A percentile compares a stretch with the other conserved stretches of the same genome.
phyloP scores from a whole-genome alignment of 1,284 basidiomycete genomes.

The Ustilago hordei region DNA sequence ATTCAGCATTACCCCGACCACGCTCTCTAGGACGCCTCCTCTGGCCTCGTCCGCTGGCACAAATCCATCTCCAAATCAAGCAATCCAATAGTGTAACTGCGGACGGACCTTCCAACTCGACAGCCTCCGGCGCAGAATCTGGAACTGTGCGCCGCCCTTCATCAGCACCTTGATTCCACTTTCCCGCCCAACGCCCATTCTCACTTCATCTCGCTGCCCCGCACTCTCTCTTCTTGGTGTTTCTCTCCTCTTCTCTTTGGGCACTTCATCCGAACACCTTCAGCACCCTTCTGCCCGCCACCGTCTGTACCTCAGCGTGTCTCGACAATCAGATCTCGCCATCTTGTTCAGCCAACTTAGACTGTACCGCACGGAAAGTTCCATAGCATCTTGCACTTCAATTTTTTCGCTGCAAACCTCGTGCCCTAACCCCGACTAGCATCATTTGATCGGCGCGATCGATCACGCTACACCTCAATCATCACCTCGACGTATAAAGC shows the following conservation, averaged over 20 bases:
- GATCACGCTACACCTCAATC: background rate
- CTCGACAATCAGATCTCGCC: slow-evolving; percentile 9
- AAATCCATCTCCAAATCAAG: background rate
- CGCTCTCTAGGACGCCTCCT: background rate
- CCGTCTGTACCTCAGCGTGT: background rate
- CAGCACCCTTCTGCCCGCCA: background rate
- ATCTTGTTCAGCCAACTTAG: background rate
- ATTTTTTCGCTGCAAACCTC: background rate
- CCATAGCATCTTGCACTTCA: background rate
- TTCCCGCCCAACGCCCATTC: background rate
- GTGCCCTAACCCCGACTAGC: background rate
- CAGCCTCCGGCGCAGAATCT: background rate
- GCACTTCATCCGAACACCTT: background rate
- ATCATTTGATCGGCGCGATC: background rate
- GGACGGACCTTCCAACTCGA: background rate
- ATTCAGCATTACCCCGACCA: background rate
- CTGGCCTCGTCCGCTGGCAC: background rate
- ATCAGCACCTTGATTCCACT: background rate
- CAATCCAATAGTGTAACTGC: background rate
- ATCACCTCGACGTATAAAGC: background rate
- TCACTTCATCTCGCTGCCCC: slow-evolving; percentile 11
- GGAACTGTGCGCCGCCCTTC: slow-evolving; percentile 8
- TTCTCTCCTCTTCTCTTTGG: background rate
- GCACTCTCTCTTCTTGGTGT: background rate
- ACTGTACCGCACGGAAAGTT: background rate